phyloP scores from a whole-genome alignment of 139 green algal genomes.

The Picochlorum sp. region DNA sequence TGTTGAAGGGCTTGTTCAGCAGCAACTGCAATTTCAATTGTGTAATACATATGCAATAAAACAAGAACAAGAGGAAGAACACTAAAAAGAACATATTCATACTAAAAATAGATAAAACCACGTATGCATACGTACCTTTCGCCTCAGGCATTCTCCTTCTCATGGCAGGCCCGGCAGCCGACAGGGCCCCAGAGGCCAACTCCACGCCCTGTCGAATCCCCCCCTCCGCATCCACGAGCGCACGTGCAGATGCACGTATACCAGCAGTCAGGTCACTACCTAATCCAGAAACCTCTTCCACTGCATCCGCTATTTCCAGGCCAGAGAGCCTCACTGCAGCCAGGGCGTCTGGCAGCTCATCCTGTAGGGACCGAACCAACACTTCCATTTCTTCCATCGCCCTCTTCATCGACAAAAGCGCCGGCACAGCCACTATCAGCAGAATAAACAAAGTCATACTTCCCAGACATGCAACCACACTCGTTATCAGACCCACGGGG shows the following conservation, averaged over 20 bases:
- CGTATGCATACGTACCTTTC: neutral
- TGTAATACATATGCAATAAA: neutral
- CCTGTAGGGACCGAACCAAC: constrained; percentile 7
- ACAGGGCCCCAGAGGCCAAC: neutral
- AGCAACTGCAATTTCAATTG: constrained; percentile 4
- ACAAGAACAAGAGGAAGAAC: neutral
- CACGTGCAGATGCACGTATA: constrained; percentile 21
- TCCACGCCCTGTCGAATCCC: constrained; percentile 4
- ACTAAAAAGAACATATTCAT: neutral
- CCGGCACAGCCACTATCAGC: constrained; percentile 17
- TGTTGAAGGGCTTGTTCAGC: constrained; percentile 12
- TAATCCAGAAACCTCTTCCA: constrained; percentile 27
- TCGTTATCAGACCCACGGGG: constrained; percentile 7
- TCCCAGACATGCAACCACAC: constrained; percentile 2
- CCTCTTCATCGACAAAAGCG: constrained; percentile 13
- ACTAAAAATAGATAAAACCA: neutral
- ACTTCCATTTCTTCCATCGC: constrained; percentile 6
- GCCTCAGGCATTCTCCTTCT: neutral
- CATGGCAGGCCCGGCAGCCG: constrained; percentile 7
- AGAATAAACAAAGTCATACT: constrained; percentile 9
- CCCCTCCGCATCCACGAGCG: constrained; percentile 9
- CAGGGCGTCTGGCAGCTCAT: constrained; percentile 34
- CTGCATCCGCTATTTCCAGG: constrained; percentile 29
- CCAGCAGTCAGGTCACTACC: constrained; percentile 24
- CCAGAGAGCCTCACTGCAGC: constrained; percentile 29